Evolutionary conservation across 768 basidiomycete species (phyloP).

Genomic region (Mycena polygramma): DNA sequence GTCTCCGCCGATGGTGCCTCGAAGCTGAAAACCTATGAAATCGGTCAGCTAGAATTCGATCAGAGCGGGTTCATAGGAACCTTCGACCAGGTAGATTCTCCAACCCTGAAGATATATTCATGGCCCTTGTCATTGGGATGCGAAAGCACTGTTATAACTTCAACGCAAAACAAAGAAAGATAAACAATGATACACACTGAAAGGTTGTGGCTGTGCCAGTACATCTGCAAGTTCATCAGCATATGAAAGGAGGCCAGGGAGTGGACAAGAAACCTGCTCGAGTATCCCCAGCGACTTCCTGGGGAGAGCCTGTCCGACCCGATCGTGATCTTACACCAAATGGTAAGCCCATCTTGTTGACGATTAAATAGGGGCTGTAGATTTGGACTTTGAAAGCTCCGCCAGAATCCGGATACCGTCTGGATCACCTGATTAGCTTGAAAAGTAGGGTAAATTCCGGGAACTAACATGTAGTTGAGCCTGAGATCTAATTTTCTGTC

Average conservation of each 20-base stretch:
- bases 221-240: conserved; percentile 51
- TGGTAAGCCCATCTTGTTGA: conserved; percentile 94
- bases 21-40: conserved; percentile 78
- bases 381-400: conserved; percentile 98
- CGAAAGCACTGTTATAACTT: conserved; percentile 76
- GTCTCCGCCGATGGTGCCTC: conserved; percentile 95
- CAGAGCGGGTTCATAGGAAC: conserved; percentile 50
- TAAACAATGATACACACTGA: conserved; percentile 69
- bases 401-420: conserved; percentile 89
- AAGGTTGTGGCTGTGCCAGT: conserved; percentile 73
- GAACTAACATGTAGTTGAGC: conserved; percentile 89
- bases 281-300: conserved; percentile 89
- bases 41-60: conserved; percentile 13
- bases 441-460: neutral
- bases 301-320: conserved; percentile 70
- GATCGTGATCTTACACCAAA: conserved; percentile 81
- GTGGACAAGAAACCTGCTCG: conserved; percentile 61
- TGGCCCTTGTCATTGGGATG: conserved; percentile 85
- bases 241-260: conserved; percentile 36
- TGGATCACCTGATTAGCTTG: conserved; percentile 39
- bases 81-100: conserved; percentile 92
- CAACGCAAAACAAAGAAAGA: conserved; percentile 16
- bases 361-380: conserved; percentile 88
- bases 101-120: conserved; percentile 85
- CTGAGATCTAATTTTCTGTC: conserved; percentile 84